Evolutionary conservation across 2,329 filamentous ascomycete species (phyloP).

Genomic region (Parastagonospora nodorum): DNA sequence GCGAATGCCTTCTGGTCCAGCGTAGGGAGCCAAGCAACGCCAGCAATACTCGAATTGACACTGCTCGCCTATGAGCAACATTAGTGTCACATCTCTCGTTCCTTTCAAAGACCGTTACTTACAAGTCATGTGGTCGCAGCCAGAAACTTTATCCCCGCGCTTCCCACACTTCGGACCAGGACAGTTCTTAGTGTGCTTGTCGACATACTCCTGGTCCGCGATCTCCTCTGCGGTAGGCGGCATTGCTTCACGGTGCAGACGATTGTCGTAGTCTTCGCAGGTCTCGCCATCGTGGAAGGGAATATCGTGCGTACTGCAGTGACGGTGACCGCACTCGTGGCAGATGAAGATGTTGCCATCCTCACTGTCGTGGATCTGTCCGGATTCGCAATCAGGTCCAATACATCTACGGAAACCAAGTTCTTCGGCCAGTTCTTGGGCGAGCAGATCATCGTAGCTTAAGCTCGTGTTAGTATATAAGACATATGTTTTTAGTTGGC

Average conservation of each 20-base stretch:
- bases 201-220: constrained; percentile 24
- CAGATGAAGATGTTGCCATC: constrained; percentile 50
- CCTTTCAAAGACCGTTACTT: not conserved
- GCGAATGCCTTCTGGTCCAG: too few species aligned
- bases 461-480: too few species aligned
- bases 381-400: constrained; percentile 56
- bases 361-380: constrained; percentile 58
- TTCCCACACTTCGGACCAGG: constrained; percentile 34
- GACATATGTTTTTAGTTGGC: too few species aligned
- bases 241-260: constrained; percentile 6
- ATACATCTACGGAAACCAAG: not conserved
- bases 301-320: constrained; percentile 39
- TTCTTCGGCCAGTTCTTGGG: too few species aligned
- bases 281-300: constrained; percentile 45
- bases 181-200: constrained; percentile 29
- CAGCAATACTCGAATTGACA: too few species aligned
- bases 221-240: constrained; percentile 16
- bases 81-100: not conserved
- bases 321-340: constrained; percentile 34
- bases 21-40: too few species aligned
- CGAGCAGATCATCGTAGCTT: too few species aligned
- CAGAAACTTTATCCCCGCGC: constrained; percentile 44
- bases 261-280: constrained; percentile 41
- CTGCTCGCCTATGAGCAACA: too few species aligned
- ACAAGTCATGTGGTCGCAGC: constrained; percentile 46